Evolutionary conservation across 805 yeast species (phyloP), one percentile per base, ranked within the genome.

Genomic region (Groenewaldozyma salmanticensis): DNA sequence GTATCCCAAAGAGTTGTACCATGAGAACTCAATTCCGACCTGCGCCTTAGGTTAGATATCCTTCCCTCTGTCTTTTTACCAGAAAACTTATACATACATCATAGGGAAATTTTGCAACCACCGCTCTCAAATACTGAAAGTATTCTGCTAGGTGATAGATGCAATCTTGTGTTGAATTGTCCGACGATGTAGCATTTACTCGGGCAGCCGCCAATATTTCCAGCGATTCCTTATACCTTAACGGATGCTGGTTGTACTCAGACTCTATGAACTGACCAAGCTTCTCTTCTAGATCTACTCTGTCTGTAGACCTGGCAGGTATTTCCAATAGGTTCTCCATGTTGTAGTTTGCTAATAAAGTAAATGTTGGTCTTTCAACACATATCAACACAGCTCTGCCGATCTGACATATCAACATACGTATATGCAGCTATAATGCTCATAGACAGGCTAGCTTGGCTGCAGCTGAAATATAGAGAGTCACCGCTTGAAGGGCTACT

Each of bases 1-100:
- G 39, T 72, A 71, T 0, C 83, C 79, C 3, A 83, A 60, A 1
- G 85, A 74, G 18, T 79, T 79, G 53, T 64, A 74, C 97, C 96
- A 90, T 0, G 75, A 67, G 49, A 85, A 80, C 31, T 67, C 71
- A 5, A 75, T 60, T 5, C 47, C 43, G n/a, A 21, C 48, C 43
- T 52, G 45, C 19, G 20, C 32, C 5, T 11, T 35, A 21, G 16
- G 35, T 33, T 29, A 35, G 37, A 24, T 27, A 29, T 21, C 18
- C 40, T 5, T 9, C n/a, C 11, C 11, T 13, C 13, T 40, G 42
- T 15, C 17, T 29, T 27, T 22, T 16, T 24, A 18, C 31, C 33
- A 9, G 13, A 31, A 60, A 33, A n/a, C n/a, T n/a, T n/a, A n/a
- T n/a, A n/a, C n/a, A n/a, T 16, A 70, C 64, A 46, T 79, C 80